A percentile compares a stretch with the other conserved stretches of the same genome.
These are phyloP conservation scores for Rubroboletus satanas DNA, from an alignment of 768 basidiomycete genomes.

Conservation along the genomic window DNA sequence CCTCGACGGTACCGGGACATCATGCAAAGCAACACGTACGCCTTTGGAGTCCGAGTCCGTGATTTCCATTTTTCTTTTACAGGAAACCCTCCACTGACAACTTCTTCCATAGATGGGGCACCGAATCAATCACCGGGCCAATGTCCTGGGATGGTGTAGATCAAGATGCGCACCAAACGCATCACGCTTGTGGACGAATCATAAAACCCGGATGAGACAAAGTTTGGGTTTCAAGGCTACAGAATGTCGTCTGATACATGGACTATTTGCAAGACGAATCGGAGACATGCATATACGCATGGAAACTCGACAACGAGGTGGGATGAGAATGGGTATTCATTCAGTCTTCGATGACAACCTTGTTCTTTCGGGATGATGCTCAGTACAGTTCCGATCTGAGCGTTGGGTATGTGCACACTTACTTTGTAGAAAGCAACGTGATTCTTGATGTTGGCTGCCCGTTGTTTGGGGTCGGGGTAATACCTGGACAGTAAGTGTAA, in stretches of 20 bases:
- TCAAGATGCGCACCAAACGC: neutral
- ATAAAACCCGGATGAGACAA: neutral
- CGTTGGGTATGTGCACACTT: neutral
- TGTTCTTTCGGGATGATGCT: conserved; percentile 11
- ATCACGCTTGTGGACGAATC: neutral
- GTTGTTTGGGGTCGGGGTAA: conserved; percentile 53
- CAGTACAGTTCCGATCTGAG: neutral
- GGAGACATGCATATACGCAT: too few species aligned
- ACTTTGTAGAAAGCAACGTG: conserved; percentile 82
- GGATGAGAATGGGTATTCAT: too few species aligned
- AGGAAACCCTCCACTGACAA: neutral
- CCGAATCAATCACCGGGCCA: neutral
- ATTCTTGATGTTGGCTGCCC: conserved; percentile 56
- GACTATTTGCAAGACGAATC: too few species aligned
- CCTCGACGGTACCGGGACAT: neutral
- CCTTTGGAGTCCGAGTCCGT: neutral
- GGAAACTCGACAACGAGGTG: neutral
- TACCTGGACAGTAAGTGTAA: conserved; percentile 44
- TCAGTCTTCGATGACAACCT: conserved; percentile 20
- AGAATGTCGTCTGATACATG: neutral
- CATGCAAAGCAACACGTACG: neutral
- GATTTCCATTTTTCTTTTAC: neutral
- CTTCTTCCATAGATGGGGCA: neutral
- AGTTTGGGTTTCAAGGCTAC: neutral
- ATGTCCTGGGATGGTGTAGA: neutral